Conservation (phyloP, 768 basidiomycete species). For the Boletus speciosus region DNA sequence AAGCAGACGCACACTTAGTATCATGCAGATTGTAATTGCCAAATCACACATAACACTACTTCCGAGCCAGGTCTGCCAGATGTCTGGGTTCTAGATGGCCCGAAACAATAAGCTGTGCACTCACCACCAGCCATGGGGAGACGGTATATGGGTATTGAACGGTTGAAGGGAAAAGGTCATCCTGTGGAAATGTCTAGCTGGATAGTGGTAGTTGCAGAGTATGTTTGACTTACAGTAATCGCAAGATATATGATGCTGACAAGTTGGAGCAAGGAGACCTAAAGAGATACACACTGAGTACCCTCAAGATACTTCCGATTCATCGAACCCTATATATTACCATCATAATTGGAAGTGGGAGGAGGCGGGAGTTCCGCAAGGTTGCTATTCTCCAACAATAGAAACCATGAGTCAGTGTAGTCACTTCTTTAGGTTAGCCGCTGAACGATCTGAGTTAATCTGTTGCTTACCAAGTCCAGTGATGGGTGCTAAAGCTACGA, state of each 20-base stretch:
- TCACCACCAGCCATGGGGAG: background rate
- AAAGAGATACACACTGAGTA: background rate
- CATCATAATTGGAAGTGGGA: slow-evolving; percentile 7
- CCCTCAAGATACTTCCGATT: background rate
- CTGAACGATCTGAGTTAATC: background rate
- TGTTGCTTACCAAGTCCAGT: slow-evolving; percentile 11
- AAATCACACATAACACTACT: slow-evolving; percentile 11
- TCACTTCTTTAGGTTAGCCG: slow-evolving; percentile 2
- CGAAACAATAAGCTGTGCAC: background rate
- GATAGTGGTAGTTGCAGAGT: background rate
- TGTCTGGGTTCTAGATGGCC: too few relatives aligned
- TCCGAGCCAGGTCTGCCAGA: slow-evolving; percentile 11
- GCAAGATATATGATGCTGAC: background rate
- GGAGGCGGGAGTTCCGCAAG: background rate
- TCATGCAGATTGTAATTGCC: slow-evolving; percentile 12
- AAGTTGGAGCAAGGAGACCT: background rate
- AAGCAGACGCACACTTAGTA: background rate
- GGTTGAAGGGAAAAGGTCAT: background rate
- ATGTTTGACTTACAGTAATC: background rate
- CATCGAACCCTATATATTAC: background rate
- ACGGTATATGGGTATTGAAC: too few relatives aligned
- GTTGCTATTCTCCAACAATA: slow-evolving; percentile 16
- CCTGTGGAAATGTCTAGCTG: background rate
- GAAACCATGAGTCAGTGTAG: slow-evolving; percentile 11
- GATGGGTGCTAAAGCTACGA: background rate